Percentiles rank a stretch among this genome's conserved stretches.
These are phyloP conservation scores for Parsonsia alboflavescens DNA, from an alignment of 257 asterid genomes.

Conservation along the genomic window DNA sequence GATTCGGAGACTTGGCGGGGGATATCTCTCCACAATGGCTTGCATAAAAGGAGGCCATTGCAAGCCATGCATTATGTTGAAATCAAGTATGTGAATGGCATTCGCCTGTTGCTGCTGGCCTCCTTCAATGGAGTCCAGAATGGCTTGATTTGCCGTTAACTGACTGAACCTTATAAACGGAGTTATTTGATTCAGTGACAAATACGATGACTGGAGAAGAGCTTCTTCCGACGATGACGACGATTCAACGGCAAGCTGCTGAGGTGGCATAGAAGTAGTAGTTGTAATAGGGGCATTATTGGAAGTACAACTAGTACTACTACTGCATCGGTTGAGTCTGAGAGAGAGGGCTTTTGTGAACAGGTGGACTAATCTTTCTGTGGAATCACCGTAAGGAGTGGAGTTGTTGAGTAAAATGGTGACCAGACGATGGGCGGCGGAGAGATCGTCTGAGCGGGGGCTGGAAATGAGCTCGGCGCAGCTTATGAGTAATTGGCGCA, in stretches of 20 bases:
- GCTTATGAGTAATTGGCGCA: slow-evolving; percentile 80
- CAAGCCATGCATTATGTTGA: slow-evolving; percentile 92
- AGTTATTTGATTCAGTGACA: slow-evolving; percentile 74
- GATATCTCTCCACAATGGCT: slow-evolving; percentile 72
- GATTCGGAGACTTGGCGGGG: slow-evolving; percentile 76
- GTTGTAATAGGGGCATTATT: neutral
- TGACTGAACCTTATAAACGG: slow-evolving; percentile 82
- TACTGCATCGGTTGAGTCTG: slow-evolving; percentile 43
- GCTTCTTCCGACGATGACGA: slow-evolving; percentile 21
- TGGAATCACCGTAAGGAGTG: slow-evolving; percentile 80
- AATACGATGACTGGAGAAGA: slow-evolving; percentile 62
- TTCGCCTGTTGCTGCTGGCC: slow-evolving; percentile 34
- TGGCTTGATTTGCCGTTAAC: slow-evolving; percentile 90
- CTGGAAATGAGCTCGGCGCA: slow-evolving; percentile 77
- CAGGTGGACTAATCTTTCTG: slow-evolving; percentile 79
- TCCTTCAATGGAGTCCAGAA: slow-evolving; percentile 58
- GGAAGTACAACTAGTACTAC: too few relatives aligned
- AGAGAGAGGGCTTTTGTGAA: slow-evolving; percentile 69
- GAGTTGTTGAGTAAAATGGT: slow-evolving; percentile 50
- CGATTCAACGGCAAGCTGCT: too few relatives aligned
- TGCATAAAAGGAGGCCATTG: slow-evolving; percentile 99
- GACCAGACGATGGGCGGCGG: slow-evolving; percentile 73
- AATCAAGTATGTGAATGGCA: slow-evolving; percentile 70
- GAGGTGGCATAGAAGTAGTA: neutral
- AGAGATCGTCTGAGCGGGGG: slow-evolving; percentile 41